phyloP scores from a whole-genome alignment of 164 flowering plant species.

The Umbilicus rupestris region DNA sequence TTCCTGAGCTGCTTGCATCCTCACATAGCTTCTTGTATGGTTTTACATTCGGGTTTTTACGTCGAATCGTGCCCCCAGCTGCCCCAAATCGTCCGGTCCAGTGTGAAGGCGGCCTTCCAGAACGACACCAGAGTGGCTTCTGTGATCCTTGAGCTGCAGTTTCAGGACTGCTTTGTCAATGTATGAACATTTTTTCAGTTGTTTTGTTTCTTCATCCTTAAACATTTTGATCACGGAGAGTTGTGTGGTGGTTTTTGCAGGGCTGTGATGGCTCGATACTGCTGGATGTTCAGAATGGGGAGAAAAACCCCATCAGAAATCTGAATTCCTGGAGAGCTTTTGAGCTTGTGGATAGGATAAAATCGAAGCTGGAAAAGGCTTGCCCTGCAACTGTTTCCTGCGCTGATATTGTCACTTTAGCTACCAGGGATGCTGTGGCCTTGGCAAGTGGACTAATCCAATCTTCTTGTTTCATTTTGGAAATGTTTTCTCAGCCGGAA shows the following conservation, averaged over 20 bases:
- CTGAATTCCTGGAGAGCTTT: slow-evolving; percentile 40
- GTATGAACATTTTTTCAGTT: slow-evolving; percentile 25
- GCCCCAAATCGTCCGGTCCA: slow-evolving; percentile 34
- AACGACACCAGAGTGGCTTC: slow-evolving; percentile 74
- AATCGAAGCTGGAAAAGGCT: slow-evolving; percentile 37
- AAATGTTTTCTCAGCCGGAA: neutral
- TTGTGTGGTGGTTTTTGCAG: slow-evolving; percentile 13
- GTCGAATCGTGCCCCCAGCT: slow-evolving; percentile 48
- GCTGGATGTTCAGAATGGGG: slow-evolving; percentile 43
- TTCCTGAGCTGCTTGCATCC: neutral
- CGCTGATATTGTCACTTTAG: slow-evolving; percentile 40
- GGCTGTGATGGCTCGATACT: slow-evolving; percentile 52
- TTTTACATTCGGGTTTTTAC: slow-evolving; percentile 20
- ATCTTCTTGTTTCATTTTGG: neutral
- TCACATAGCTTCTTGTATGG: neutral
- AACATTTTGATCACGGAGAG: no score
- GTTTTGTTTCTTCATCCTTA: neutral
- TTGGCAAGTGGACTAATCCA: slow-evolving; percentile 23
- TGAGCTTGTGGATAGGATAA: slow-evolving; percentile 45
- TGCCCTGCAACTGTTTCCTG: slow-evolving; percentile 51
- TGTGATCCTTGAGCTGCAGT: slow-evolving; percentile 57
- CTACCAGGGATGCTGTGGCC: slow-evolving; percentile 33
- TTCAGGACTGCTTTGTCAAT: slow-evolving; percentile 71
- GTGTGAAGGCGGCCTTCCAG: slow-evolving; percentile 42
- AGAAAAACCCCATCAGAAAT: slow-evolving; percentile 39